These are phyloP conservation scores for Acer yangbiense DNA, from an alignment of 345 rosid genomes.

Conservation along the genomic window DNA sequence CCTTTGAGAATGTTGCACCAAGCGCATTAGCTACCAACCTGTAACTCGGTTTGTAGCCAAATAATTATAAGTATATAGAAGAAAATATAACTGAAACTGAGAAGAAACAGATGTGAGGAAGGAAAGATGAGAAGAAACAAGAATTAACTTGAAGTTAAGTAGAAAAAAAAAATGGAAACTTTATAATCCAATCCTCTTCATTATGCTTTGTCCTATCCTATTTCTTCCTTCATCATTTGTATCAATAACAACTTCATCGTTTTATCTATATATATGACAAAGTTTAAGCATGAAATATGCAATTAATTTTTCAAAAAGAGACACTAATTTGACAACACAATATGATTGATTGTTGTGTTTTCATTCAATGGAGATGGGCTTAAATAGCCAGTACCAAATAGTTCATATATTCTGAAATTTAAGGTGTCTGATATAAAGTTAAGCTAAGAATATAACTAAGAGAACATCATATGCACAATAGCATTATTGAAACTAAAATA, in stretches of 20 bases:
- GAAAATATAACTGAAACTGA: background rate
- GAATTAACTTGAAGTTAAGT: background rate
- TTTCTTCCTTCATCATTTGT: background rate
- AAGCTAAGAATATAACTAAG: background rate
- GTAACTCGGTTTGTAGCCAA: slow-evolving; percentile 9
- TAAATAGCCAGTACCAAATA: background rate
- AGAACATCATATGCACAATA: no score
- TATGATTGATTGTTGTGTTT: no score
- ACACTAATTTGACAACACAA: background rate
- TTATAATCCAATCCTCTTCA: background rate
- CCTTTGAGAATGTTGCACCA: slow-evolving; percentile 58
- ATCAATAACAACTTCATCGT: background rate
- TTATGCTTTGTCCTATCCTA: background rate
- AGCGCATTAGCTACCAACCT: slow-evolving; percentile 88
- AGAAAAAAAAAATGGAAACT: background rate
- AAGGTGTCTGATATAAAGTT: background rate
- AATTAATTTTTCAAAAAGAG: background rate
- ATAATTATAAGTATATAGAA: background rate
- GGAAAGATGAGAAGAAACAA: slow-evolving; percentile 6
- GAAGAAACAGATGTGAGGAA: background rate
- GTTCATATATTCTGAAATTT: background rate
- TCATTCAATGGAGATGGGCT: background rate
- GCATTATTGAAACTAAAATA: no score
- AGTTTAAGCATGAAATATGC: background rate
- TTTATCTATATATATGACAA: no score